These are phyloP conservation scores for Drechmeria coniospora DNA, from an alignment of 2,329 filamentous ascomycete species.

Conservation along the genomic window DNA sequence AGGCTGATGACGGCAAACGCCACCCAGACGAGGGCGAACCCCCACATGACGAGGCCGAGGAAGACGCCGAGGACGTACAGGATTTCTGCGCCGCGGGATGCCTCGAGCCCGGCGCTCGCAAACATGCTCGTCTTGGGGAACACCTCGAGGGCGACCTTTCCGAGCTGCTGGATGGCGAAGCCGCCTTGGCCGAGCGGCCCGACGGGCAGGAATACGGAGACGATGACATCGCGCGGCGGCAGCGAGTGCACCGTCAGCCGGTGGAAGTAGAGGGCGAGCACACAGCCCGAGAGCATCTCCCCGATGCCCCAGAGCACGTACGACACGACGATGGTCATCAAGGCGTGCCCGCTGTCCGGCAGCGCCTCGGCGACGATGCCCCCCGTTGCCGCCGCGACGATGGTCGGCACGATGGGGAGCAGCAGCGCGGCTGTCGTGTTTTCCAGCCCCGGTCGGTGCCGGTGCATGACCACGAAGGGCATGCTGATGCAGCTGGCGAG, in stretches of 20 bases:
- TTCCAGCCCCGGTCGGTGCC: conserved; percentile 29
- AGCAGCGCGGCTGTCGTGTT: conserved; percentile 50
- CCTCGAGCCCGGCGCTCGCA: conserved; percentile 19
- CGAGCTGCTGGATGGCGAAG: conserved; percentile 38
- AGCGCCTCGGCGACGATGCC: conserved; percentile 48
- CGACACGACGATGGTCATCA: conserved; percentile 46
- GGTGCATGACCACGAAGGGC: conserved; percentile 38
- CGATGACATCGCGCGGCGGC: conserved; percentile 50
- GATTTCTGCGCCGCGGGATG: conserved; percentile 21
- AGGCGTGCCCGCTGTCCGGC: conserved; percentile 34
- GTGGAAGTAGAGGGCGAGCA: conserved; percentile 55
- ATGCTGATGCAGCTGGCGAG: conserved; percentile 37
- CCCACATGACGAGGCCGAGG: conserved; percentile 26
- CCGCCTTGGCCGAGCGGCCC: conserved; percentile 53
- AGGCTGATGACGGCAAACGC: conserved; percentile 27
- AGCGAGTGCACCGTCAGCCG: conserved; percentile 51
- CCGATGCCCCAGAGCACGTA: conserved; percentile 58
- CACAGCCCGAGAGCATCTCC: conserved; percentile 39
- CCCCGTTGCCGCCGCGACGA: conserved; percentile 50
- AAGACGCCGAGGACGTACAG: conserved; percentile 43
- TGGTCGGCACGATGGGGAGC: conserved; percentile 49
- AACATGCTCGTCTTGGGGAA: conserved; percentile 28
- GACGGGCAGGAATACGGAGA: conserved; percentile 51
- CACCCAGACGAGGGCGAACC: conserved; percentile 28
- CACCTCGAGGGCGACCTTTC: conserved; percentile 27